These are phyloP conservation scores for Leishmania tarentolae DNA, from an alignment of 208 protist species.

Conservation along the genomic window DNA sequence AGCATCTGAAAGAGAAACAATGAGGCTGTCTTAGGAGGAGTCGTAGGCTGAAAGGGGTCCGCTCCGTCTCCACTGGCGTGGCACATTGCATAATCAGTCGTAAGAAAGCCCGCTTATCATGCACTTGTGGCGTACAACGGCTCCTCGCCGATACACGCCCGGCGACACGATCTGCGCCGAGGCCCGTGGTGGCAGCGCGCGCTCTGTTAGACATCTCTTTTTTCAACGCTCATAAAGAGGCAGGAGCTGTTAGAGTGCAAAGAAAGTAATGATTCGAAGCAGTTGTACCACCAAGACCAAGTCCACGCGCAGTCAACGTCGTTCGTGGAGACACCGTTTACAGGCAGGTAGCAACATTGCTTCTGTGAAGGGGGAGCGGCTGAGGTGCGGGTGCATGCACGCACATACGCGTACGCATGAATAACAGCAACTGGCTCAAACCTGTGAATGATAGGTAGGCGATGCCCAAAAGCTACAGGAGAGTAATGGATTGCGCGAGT, in stretches of 20 bases:
- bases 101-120: not conserved
- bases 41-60: constrained; percentile 21
- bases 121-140: not conserved
- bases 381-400: not conserved
- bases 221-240: not conserved
- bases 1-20: constrained; percentile 5
- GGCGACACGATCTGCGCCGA: not conserved
- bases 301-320: not conserved
- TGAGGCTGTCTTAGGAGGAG: constrained; percentile 1
- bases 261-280: not conserved
- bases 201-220: not conserved
- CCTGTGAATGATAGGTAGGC: not conserved
- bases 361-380: not conserved
- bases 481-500: not conserved
- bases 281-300: not conserved
- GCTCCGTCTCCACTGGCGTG: not conserved
- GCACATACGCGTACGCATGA: not conserved
- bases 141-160: not conserved
- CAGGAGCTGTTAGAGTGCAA: not conserved
- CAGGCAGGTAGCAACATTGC: not conserved
- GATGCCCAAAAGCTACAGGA: not conserved
- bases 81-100: not conserved
- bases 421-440: not conserved
- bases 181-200: not conserved
- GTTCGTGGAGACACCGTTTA: not conserved